Base-by-base conservation (phyloP, 2,329 filamentous ascomycete genomes). In the Cytospora mali region DNA sequence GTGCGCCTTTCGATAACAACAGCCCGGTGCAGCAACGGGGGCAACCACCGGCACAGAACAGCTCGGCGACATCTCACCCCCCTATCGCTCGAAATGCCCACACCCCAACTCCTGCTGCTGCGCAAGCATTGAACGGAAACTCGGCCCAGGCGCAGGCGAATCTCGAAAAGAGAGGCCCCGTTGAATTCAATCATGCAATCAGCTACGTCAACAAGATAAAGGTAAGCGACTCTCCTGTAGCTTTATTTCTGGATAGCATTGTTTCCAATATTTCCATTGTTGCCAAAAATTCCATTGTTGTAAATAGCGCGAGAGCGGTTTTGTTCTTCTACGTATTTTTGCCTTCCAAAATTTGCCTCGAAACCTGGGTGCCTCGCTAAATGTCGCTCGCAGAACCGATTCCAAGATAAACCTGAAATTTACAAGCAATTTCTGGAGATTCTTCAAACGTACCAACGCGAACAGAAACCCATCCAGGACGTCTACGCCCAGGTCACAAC, bases 201-300 rank as follows among this genome's bases (percentile, higher is more conserved):
- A 98, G 93, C 75, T 99, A 99, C 72, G 95, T 99, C 60, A 99
- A 99, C 74, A 99, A 99, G 79, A 99, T 99, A 71, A 99, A 99
- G 88, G 93, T 95, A 79, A 75, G 84, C 70, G 4, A 10, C 10
- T 21, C 9, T 6, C 27, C 21, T 46, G n/a, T 42, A 50, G 29
- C 21, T 60, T 48, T n/a, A 1, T 33, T 27, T n/a, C n/a, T 14
- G 16, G 14, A 16, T 9, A 42, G 23, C 14, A 61, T 62, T 51
- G 31, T 48, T 50, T 27, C 13, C 48, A 25, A 13, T 10, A 7
- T 60, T 3, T 42, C n/a, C n/a, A n/a, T n/a, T n/a, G n/a, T n/a
- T n/a, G n/a, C n/a, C n/a, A n/a, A n/a, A n/a, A n/a, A n/a, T n/a
- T n/a, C n/a, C n/a, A n/a, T 21, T 7, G 7, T 9, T 16, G 23